Evolutionary conservation across 2,329 filamentous ascomycete species (phyloP).

Genomic region (Diaporthe sp.): DNA sequence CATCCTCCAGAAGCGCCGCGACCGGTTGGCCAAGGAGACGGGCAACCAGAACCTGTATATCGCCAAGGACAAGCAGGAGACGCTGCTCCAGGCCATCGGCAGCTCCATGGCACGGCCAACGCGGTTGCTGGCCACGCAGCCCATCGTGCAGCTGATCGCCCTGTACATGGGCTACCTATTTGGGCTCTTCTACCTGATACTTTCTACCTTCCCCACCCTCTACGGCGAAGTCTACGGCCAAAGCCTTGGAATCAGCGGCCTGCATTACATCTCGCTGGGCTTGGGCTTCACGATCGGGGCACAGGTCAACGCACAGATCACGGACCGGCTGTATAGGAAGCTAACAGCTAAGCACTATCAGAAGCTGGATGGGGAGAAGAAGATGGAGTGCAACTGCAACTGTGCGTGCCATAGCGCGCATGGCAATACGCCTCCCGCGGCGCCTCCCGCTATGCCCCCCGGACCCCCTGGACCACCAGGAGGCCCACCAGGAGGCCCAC

Average conservation of each 20-base stretch:
- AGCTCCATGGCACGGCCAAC: not conserved
- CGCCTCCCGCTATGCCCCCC: conserved; percentile 28
- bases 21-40: conserved; percentile 64
- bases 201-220: conserved; percentile 59
- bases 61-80: conserved; percentile 61
- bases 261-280: conserved; percentile 50
- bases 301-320: conserved; percentile 52
- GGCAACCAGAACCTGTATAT: conserved; percentile 60
- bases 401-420: not conserved
- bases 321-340: conserved; percentile 55
- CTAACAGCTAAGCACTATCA: conserved; percentile 52
- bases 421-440: not conserved
- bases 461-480: not conserved
- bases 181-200: conserved; percentile 63
- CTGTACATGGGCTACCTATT: conserved; percentile 60
- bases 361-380: not conserved
- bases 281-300: conserved; percentile 49
- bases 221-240: conserved; percentile 52
- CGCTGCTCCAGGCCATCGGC: conserved; percentile 35
- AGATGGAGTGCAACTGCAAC: not conserved
- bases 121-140: conserved; percentile 60
- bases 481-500: not conserved
- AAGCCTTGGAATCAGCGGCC: conserved; percentile 44
- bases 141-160: conserved; percentile 61
- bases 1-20: conserved; percentile 67